Base-by-base conservation (phyloP, 148 eudicot genomes). In the Beta vulgaris region DNA sequence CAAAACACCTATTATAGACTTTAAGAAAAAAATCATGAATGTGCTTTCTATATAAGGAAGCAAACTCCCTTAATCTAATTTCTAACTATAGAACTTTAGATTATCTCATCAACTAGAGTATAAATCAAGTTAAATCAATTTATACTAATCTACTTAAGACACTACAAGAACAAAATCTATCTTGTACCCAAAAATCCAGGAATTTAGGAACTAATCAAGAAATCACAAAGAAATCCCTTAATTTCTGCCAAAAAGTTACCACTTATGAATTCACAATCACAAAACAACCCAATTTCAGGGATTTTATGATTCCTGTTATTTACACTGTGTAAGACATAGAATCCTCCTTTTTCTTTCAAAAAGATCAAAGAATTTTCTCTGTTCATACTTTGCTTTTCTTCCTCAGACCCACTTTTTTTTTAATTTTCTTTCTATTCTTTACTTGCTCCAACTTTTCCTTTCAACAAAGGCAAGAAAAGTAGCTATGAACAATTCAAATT, bases 391-490 rank as follows among this genome's bases (percentile, higher is more conserved):
- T 37, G 14, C 46, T 65, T 68, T 58, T 57, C 51, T 73, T 73
- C 46, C 62, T 58, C 43, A 54, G 26, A 2, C 36, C 14, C n/a
- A 63, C 60, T 54, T 54, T 25, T n/a, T n/a, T n/a, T n/a, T n/a
- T n/a, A n/a, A 12, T 15, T 23, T 25, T 21, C 29, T 39, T 21
- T 21, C 18, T 60, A 39, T 66, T 55, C 59, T 73, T 65, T 65
- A 49, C 76, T 64, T 78, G 58, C 58, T 64, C 71, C 66, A 69
- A 49, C 76, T 69, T 70, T 80, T 69, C 48, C 59, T 60, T 26
- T 44, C 68, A 69, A 25, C 76, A 76, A 76, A 75, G 48, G 76
- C 76, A 75, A 75, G 59, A 28, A 75, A 80, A 74, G 48, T 39
- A 37, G 66, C 69, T 39, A 46, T 44, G 37, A 68, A 57, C 69